A percentile compares a stretch with the other conserved stretches of the same genome.
Evolutionary conservation across 2,329 filamentous ascomycete genomes (phyloP).

Genomic region (Aspergillus sp.): DNA sequence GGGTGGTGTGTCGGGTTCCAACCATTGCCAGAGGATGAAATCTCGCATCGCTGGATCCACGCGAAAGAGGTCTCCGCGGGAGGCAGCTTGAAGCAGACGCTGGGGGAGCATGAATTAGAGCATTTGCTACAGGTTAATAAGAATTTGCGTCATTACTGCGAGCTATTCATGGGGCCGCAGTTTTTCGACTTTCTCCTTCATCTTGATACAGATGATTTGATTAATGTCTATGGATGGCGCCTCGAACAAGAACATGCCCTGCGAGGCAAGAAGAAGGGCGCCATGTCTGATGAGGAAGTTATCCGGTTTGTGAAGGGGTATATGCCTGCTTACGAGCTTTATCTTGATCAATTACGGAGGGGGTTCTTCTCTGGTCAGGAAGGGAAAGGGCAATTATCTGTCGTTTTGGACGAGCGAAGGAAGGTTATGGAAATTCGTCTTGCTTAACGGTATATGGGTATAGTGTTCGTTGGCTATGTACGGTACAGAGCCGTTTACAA

Average conservation of each 20-base stretch:
- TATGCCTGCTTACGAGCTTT: slow-evolving; percentile 5
- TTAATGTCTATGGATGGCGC: not conserved
- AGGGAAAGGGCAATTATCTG: not conserved
- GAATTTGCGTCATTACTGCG: not conserved
- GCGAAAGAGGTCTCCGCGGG: not conserved
- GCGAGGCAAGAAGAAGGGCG: not conserved
- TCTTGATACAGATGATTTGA: not conserved
- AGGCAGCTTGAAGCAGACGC: not conserved
- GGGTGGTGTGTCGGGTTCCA: slow-evolving; percentile 3
- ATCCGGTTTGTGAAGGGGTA: not conserved
- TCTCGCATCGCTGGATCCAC: not conserved
- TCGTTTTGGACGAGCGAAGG: not conserved
- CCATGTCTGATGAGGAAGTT: not conserved
- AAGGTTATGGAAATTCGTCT: no score
- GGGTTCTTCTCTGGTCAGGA: not conserved
- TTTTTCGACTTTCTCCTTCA: not conserved
- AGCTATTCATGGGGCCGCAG: not conserved
- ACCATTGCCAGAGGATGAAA: not conserved
- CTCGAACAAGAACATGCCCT: slow-evolving; percentile 2
- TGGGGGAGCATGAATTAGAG: not conserved
- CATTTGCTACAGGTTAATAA: not conserved
- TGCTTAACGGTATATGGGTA: no score
- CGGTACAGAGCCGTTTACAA: no score
- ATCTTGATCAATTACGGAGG: not conserved
- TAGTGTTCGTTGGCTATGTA: no score